These are phyloP conservation scores for Zelopaecilomyces penicillatus DNA, from an alignment of 2,329 filamentous ascomycete genomes.

Conservation along the genomic window DNA sequence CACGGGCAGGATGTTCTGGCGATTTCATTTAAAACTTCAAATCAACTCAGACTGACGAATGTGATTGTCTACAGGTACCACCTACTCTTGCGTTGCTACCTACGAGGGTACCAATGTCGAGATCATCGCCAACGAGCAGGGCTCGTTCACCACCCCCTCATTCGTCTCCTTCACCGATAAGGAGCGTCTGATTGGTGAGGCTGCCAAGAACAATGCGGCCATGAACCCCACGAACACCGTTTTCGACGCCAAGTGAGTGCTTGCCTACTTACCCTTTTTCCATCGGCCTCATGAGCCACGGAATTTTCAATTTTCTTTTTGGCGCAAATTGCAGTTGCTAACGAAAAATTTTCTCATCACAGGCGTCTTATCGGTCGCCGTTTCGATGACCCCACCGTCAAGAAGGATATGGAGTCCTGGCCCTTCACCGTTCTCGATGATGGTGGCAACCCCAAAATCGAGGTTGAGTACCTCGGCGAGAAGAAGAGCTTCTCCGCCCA, in stretches of 20 bases:
- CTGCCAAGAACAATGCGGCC: conserved; percentile 99
- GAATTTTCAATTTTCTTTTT: not conserved
- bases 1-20: not conserved
- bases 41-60: conserved; percentile 3
- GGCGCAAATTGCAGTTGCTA: conserved; percentile 5
- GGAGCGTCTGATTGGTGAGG: conserved; percentile 98
- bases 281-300: no score
- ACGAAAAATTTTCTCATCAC: conserved; percentile 6
- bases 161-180: conserved; percentile 99
- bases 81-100: conserved; percentile 99
- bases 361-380: conserved; percentile 97
- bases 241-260: conserved; percentile 93
- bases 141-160: conserved; percentile 96
- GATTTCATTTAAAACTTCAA: not conserved
- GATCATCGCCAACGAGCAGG: conserved; percentile 99
- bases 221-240: conserved; percentile 99
- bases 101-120: conserved; percentile 99
- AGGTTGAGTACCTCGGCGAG: conserved; percentile 94
- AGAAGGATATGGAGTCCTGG: conserved; percentile 98
- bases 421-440: conserved; percentile 97
- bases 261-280: not conserved
- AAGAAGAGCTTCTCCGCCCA: conserved; percentile 94
- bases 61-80: conserved; percentile 61
- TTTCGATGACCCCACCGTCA: conserved; percentile 91
- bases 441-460: conserved; percentile 77